phyloP scores from a whole-genome alignment of 2,329 filamentous ascomycete species.

The Xylaria sp. region DNA sequence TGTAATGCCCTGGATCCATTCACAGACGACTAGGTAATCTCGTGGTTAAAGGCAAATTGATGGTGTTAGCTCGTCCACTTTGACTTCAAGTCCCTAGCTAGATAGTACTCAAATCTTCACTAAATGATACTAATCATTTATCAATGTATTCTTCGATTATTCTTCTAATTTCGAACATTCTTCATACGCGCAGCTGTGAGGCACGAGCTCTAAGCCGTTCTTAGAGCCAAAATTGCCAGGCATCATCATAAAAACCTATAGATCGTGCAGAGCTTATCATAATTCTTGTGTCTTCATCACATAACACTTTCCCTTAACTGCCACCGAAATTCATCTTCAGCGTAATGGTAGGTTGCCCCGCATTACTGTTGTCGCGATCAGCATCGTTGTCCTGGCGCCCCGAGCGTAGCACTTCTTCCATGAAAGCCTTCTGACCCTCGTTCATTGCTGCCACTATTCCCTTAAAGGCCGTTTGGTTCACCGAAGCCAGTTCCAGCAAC shows the following conservation, averaged over 20 bases:
- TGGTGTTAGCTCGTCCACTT: not conserved
- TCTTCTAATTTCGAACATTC: slow-evolving; percentile 1
- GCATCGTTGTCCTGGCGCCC: slow-evolving; percentile 56
- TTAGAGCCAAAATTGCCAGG: not conserved
- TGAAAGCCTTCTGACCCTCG: slow-evolving; percentile 71
- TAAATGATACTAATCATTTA: not conserved
- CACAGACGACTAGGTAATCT: not conserved
- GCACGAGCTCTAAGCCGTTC: not conserved
- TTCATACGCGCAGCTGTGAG: not conserved
- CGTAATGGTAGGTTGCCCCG: slow-evolving; percentile 80
- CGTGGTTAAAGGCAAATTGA: not conserved
- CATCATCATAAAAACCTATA: slow-evolving; percentile 11
- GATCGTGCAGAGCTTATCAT: not conserved
- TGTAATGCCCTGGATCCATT: not conserved
- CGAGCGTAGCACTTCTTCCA: slow-evolving; percentile 80
- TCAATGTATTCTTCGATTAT: not conserved
- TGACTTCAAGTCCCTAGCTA: not conserved
- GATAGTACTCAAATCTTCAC: not conserved
- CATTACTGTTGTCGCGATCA: slow-evolving; percentile 49
- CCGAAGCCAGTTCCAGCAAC: slow-evolving; percentile 80
- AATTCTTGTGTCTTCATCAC: not conserved
- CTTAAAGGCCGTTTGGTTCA: slow-evolving; percentile 75
- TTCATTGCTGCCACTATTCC: slow-evolving; percentile 74
- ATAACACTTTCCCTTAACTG: not conserved
- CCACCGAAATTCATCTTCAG: slow-evolving; percentile 90